Conservation (phyloP, 257 asterid species). For the Solanum microdontum region DNA sequence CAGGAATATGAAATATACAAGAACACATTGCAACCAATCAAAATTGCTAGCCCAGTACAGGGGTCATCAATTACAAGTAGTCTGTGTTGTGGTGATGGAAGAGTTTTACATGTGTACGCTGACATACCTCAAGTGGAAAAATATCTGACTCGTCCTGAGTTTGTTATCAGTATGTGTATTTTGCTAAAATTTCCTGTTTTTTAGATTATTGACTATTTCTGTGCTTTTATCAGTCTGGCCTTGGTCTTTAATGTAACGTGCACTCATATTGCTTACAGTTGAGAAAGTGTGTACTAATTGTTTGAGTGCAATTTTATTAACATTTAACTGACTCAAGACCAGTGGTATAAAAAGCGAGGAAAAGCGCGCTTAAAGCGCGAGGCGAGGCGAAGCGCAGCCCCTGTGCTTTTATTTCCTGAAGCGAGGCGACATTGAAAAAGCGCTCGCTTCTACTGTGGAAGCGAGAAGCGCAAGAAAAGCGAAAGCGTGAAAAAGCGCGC, state of each 20-base stretch:
- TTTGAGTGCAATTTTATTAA: neutral
- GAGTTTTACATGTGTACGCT: slow-evolving; percentile 63
- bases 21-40: slow-evolving; percentile 32
- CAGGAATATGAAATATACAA: slow-evolving; percentile 65
- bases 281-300: neutral
- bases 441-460: no score
- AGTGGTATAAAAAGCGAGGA: no score
- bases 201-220: slow-evolving; percentile 1
- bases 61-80: slow-evolving; percentile 28
- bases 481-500: no score
- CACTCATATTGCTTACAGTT: neutral
- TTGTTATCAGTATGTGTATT: slow-evolving; percentile 50
- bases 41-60: slow-evolving; percentile 21
- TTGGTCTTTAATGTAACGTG: neutral
- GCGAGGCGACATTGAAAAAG: no score
- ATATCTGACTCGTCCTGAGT: slow-evolving; percentile 76
- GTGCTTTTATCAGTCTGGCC: neutral
- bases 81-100: slow-evolving; percentile 31
- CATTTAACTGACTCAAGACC: slow-evolving; percentile 3
- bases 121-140: slow-evolving; percentile 88
- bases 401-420: no score
- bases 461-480: no score
- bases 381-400: no score
- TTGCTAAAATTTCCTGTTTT: neutral
- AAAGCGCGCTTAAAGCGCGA: no score